phyloP scores from a whole-genome alignment of 225 moss, liverwort and hornwort species.

The Climacium dendroides region DNA sequence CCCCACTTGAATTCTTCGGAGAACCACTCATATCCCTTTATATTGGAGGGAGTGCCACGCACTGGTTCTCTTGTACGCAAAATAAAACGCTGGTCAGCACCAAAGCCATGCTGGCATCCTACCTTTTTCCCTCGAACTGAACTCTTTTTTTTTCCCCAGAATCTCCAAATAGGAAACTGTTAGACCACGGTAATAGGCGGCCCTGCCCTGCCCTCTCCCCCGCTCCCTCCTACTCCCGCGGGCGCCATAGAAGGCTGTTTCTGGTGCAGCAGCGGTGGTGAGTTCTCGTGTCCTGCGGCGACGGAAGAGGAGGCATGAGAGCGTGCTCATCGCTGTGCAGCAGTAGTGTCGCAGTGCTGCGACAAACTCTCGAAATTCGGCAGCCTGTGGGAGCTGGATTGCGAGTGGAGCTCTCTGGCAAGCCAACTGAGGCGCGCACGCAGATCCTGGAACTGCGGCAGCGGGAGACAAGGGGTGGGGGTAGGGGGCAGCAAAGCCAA shows the following conservation, averaged over 20 bases:
- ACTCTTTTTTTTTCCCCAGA: no score
- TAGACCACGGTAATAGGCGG: neutral
- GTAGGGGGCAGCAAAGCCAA: neutral
- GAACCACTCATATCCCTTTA: neutral
- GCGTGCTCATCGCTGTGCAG: neutral
- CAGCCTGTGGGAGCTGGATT: slow-evolving; percentile 4
- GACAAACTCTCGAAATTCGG: neutral
- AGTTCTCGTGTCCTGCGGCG: slow-evolving; percentile 13
- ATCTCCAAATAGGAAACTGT: neutral
- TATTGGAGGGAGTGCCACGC: neutral
- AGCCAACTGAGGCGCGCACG: neutral
- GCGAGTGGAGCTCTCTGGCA: neutral
- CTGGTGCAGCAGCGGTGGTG: neutral
- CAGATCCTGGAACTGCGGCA: neutral
- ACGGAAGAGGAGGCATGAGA: neutral
- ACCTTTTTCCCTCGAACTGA: neutral
- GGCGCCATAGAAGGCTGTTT: neutral
- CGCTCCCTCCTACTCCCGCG: neutral
- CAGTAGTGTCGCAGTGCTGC: neutral
- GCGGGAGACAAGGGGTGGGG: neutral
- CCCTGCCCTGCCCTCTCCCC: neutral
- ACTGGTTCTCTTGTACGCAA: neutral
- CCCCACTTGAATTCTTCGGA: no score
- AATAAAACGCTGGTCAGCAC: neutral
- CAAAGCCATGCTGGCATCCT: neutral